A percentile compares a stretch with the other conserved stretches of the same genome.
phyloP scores from a whole-genome alignment of 345 rosid species.

The Eucalyptus polybractea region DNA sequence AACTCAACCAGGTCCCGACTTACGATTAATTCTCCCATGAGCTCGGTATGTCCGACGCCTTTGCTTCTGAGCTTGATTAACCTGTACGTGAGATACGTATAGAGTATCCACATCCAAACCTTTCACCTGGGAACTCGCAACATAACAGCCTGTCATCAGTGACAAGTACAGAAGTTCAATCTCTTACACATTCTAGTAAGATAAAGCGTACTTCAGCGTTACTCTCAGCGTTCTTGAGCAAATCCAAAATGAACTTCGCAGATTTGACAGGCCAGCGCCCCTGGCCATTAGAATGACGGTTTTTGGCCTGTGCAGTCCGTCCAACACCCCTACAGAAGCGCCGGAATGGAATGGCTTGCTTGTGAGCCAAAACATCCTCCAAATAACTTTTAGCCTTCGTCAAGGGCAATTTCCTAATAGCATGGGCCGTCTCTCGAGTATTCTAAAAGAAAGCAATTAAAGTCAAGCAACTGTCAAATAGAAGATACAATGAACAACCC shows the following conservation, averaged over 20 bases:
- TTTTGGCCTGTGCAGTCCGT: conserved; percentile 75
- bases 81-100: conserved; percentile 60
- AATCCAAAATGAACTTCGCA: conserved; percentile 29
- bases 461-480: background rate
- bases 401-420: conserved; percentile 53
- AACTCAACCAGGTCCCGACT: background rate
- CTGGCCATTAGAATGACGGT: conserved; percentile 69
- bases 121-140: conserved; percentile 26
- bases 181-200: background rate
- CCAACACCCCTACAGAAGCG: conserved; percentile 77
- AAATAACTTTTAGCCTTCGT: conserved; percentile 63
- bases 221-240: conserved; percentile 56
- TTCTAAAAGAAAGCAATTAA: conserved; percentile 60
- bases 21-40: conserved; percentile 77
- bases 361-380: conserved; percentile 70
- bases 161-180: background rate
- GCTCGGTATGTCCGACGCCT: conserved; percentile 69
- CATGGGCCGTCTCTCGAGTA: conserved; percentile 58
- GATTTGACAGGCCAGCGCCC: conserved; percentile 66
- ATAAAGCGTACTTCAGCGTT: conserved; percentile 47
- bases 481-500: background rate
- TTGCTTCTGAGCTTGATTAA: conserved; percentile 70
- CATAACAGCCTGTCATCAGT: background rate
- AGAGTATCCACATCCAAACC: conserved; percentile 69
- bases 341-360: conserved; percentile 74